A percentile compares a stretch with the other conserved stretches of the same genome.
Conservation (phyloP, 1,139 yeast species). For the Meyerozyma elateridarum region DNA sequence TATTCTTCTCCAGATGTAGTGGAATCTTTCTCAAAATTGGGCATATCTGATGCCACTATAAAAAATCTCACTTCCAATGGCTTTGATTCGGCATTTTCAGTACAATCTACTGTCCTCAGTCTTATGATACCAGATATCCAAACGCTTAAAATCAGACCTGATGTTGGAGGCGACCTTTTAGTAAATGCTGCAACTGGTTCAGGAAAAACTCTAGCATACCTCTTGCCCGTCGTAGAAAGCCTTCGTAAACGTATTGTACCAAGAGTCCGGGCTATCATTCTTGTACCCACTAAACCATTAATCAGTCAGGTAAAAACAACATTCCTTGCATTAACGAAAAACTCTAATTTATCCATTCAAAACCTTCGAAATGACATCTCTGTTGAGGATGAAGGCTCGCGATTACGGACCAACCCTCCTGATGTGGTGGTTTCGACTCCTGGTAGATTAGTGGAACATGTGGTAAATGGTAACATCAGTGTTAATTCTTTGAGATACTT, state of each 20-base stretch:
- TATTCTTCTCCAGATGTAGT: conserved; percentile 44
- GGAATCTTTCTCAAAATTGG: conserved; percentile 40
- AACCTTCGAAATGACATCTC: conserved; percentile 58
- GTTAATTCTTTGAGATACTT: conserved; percentile 57
- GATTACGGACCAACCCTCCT: conserved; percentile 47
- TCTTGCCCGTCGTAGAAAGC: conserved; percentile 74
- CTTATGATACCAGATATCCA: conserved; percentile 47
- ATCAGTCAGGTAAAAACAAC: conserved; percentile 76
- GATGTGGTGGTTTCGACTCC: conserved; percentile 86
- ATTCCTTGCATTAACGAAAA: conserved; percentile 54
- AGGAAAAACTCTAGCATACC: conserved; percentile 91
- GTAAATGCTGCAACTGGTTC: conserved; percentile 97
- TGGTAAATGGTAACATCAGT: conserved; percentile 35
- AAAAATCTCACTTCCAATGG: conserved; percentile 44
- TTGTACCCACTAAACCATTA: conserved; percentile 89
- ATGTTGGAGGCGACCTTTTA: conserved; percentile 62
- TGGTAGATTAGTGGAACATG: conserved; percentile 90
- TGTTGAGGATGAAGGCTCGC: conserved; percentile 59
- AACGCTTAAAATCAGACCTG: conserved; percentile 51
- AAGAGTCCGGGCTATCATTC: conserved; percentile 64
- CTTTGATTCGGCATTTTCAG: conserved; percentile 64
- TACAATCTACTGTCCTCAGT: conserved; percentile 66
- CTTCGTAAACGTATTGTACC: conserved; percentile 65
- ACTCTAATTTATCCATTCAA: conserved; percentile 58
- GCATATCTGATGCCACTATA: conserved; percentile 36